These are phyloP conservation scores for Monilinia fructicola DNA, from an alignment of 2,329 filamentous ascomycete genomes.

Conservation along the genomic window DNA sequence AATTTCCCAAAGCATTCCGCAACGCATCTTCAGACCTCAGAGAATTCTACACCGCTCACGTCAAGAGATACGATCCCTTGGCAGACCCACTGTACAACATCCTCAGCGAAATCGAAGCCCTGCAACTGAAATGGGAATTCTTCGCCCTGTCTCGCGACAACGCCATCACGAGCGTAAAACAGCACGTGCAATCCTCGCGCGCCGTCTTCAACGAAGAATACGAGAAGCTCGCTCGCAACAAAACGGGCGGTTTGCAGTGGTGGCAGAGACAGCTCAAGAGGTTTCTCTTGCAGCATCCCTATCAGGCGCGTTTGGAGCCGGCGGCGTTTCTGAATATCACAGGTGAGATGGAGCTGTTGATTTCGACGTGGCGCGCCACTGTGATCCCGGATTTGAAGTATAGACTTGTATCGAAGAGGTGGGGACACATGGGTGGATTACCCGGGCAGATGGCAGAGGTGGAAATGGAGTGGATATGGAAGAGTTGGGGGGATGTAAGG, in stretches of 20 bases:
- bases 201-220: not conserved
- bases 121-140: not conserved
- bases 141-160: not conserved
- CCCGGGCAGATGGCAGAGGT: not conserved
- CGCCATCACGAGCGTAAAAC: not conserved
- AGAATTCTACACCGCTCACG: not conserved
- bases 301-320: not conserved
- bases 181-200: not conserved
- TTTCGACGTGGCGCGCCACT: not conserved
- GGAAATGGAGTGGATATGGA: not conserved
- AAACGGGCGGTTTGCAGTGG: fast-evolving
- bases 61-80: not conserved
- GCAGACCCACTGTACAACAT: not conserved
- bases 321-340: not conserved
- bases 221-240: not conserved
- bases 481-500: too few species aligned
- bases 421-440: not conserved
- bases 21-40: not conserved
- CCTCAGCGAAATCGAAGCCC: not conserved
- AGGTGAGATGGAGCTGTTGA: not conserved
- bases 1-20: not conserved
- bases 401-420: not conserved
- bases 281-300: not conserved
- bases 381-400: not conserved
- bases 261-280: not conserved